Base-by-base conservation (phyloP, 495 filamentous ascomycete species). In the Cercophora samala region DNA sequence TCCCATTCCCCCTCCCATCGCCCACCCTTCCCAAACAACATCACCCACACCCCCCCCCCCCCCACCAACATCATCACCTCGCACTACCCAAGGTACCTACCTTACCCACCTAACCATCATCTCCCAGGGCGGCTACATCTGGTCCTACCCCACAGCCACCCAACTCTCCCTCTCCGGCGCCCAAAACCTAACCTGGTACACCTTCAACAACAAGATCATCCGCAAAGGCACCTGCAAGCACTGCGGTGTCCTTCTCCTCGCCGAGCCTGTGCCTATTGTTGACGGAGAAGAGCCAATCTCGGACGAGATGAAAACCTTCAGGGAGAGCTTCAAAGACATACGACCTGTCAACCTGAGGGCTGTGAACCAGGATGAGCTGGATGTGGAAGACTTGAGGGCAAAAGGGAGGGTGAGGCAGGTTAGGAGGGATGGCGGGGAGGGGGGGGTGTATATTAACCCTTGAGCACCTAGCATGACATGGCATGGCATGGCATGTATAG, bases 181-280 rank as follows among this genome's bases (percentile, higher is more conserved):
- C 21, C 77, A 80, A 17, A 78, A 79, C 68, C 69, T 81, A 15
- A 26, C 21, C 13, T 54, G 55, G 8, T 83, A 85, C 68, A 21
- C 52, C 18, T 80, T 80, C 65, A 69, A 61, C 46, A 51, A 52
- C 55, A 64, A 66, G 0, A 11, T 75, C 4, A 72, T 68, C 51
- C 67, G 62, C 55, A 79, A 80, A 69, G 23, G 61, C 1, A 84
- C 84, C 63, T 85, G 83, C 74, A 77, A 76, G 56, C 78, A 55
- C 6, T 84, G 82, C 54, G 82, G 82, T 62, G 72, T 80, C 24
- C 26, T 71, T 26, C 18, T 82, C 15, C 1, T 71, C 18, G 66
- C 65, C 53, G 64, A 58, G 9, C 13, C 26, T 11, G 1, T 76
- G 58, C 72, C 73, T 3, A 71, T 76, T 19, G 69, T 58, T 0